Percentiles rank a stretch among this genome's conserved stretches.
Evolutionary conservation across 345 rosid genomes (phyloP).

Genomic region (Euphorbia lathyris): DNA sequence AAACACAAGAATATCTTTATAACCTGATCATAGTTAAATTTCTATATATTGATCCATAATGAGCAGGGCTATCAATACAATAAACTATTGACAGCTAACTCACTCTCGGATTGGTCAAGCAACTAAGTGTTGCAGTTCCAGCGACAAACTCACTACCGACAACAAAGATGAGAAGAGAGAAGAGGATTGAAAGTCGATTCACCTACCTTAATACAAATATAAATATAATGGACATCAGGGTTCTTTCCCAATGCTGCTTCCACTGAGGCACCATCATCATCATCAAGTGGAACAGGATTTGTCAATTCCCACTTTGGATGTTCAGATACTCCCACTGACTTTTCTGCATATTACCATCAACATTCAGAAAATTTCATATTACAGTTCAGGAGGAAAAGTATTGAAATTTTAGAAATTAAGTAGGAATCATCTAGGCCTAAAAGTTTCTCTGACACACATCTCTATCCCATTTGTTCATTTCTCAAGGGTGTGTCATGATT

Average conservation of each 20-base stretch:
- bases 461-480: background rate
- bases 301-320: constrained; percentile 52
- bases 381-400: background rate
- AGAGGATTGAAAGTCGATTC: background rate
- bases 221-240: constrained; percentile 76
- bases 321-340: constrained; percentile 42
- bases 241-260: constrained; percentile 62
- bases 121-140: background rate
- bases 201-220: constrained; percentile 60
- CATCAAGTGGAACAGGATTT: constrained; percentile 56
- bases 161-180: too few species aligned
- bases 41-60: background rate
- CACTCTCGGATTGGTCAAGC: background rate
- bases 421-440: background rate
- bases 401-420: background rate
- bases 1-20: constrained; percentile 3
- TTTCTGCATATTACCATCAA: constrained; percentile 40
- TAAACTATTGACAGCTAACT: background rate
- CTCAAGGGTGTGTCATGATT: background rate
- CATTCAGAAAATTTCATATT: constrained; percentile 7
- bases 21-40: constrained; percentile 8
- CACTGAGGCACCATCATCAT: constrained; percentile 47
- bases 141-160: background rate
- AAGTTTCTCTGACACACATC: background rate
- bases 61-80: background rate